phyloP scores from a whole-genome alignment of 2,329 filamentous ascomycete species.

The Trichophyton verrucosum region DNA sequence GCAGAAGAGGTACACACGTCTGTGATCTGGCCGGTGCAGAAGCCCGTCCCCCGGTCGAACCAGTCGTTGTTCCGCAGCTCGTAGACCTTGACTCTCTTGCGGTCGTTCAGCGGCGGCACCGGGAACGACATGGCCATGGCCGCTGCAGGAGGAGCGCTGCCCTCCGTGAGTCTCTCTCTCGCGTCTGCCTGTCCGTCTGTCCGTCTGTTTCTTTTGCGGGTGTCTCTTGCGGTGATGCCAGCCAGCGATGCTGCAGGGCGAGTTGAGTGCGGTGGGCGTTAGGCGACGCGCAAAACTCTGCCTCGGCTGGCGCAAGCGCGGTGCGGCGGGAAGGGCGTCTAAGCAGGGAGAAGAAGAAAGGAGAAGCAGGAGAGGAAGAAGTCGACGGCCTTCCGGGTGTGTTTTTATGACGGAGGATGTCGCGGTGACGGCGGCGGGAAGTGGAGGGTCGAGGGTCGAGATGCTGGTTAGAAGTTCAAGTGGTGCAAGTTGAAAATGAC shows the following conservation, averaged over 20 bases:
- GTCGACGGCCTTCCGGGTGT: background rate
- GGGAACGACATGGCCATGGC: conserved; percentile 35
- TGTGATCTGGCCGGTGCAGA: conserved; percentile 68
- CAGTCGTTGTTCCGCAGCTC: conserved; percentile 98
- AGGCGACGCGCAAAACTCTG: background rate
- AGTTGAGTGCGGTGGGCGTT: background rate
- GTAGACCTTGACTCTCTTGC: conserved; percentile 85
- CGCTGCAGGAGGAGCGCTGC: conserved; percentile 12
- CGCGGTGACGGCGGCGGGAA: no score
- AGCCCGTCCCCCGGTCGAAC: conserved; percentile 94
- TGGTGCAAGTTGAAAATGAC: background rate
- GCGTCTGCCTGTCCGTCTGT: conserved; percentile 26
- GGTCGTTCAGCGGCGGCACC: conserved; percentile 37
- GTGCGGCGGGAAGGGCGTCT: background rate
- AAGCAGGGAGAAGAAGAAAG: background rate
- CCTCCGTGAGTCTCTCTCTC: conserved; percentile 12
- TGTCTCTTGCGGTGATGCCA: no score
- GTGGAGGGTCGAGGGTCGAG: no score
- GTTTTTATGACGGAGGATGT: no score
- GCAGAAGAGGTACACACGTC: conserved; percentile 44
- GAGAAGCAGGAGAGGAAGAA: background rate
- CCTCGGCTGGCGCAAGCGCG: conserved; percentile 3
- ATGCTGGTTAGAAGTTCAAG: no score
- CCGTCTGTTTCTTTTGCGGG: conserved; percentile 7
- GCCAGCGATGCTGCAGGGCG: no score